These are phyloP conservation scores for Pseudopyrenochaeta lycopersici DNA, from an alignment of 2,329 filamentous ascomycete genomes.

Conservation along the genomic window DNA sequence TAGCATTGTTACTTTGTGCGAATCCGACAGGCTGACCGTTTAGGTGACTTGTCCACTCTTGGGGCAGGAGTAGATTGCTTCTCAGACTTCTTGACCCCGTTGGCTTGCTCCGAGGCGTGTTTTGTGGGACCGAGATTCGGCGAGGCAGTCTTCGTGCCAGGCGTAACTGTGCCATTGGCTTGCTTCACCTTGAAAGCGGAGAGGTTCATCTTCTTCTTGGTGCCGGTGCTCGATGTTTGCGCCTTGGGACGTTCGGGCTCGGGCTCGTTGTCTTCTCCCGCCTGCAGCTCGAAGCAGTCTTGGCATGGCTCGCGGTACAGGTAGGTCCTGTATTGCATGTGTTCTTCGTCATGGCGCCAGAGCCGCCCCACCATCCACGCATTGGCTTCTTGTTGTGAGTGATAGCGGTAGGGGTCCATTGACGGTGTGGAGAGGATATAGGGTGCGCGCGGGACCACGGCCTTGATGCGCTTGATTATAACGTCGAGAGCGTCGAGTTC, in stretches of 20 bases:
- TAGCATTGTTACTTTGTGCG: conserved; percentile 10
- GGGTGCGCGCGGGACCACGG: conserved; percentile 52
- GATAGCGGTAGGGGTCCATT: conserved; percentile 54
- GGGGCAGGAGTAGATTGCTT: conserved; percentile 20
- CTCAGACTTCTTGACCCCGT: conserved; percentile 34
- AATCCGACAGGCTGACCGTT: conserved; percentile 23
- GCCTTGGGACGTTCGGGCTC: conserved; percentile 51
- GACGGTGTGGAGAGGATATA: conserved; percentile 60
- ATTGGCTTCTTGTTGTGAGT: conserved; percentile 51
- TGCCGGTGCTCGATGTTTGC: conserved; percentile 44
- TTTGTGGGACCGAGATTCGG: conserved; percentile 36
- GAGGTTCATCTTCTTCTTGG: conserved; percentile 70
- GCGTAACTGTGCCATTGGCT: conserved; percentile 45
- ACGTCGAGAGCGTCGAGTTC: conserved; percentile 53
- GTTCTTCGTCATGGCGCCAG: conserved; percentile 64
- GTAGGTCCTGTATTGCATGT: conserved; percentile 70
- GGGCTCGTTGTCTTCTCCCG: conserved; percentile 64
- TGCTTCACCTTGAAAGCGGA: conserved; percentile 68
- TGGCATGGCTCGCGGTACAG: conserved; percentile 64
- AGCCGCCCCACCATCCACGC: conserved; percentile 60
- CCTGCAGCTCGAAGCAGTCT: conserved; percentile 58
- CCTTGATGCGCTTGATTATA: conserved; percentile 55
- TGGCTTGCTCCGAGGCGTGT: conserved; percentile 27
- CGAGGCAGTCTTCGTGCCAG: conserved; percentile 43
- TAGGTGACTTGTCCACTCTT: conserved; percentile 27